Evolutionary conservation across 73 alveolate genomes (phyloP), one percentile per base, ranked within the genome.

Genomic region (Durusdinium trenchii): DNA sequence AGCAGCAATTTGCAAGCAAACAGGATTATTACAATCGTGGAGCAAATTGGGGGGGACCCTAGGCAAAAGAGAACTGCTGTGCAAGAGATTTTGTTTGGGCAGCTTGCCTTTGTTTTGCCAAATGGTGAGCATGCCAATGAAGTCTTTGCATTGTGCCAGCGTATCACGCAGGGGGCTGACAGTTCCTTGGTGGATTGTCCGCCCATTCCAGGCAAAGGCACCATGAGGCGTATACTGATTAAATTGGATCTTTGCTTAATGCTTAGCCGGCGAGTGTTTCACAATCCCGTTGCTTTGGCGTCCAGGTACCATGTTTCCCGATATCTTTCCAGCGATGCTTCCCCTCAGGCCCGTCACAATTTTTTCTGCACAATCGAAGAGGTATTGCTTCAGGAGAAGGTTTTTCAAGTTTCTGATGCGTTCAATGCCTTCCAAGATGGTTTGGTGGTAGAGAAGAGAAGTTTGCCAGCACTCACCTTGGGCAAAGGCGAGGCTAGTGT

Each of bases 321-420:
- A 10, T 40, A 40, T 40, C 12, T 76, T 52, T 76, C 87, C 52
- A 28, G 30, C 52, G 87, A 76, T 7, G 87, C 87, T 12, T 76
- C 87, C 61, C 87, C 87, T 1, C 61, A 75, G 54, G 87, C 87
- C 52, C n/a, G 43, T 28, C 61, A 76, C n/a, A 45, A 76, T 38
- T 76, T 76, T n/a, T 76, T 76, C 35, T 76, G 61, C 36, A 16
- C 87, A 20, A 20, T 76, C 14, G 87, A 76, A 38, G 87, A 76
- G 60, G 60, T 76, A 20, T 38, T 76, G 87, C 16, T 40, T 1
- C 87, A 76, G 40, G 42, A 38, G 35, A 20, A 57, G 52, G 61
- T 42, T n/a, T n/a, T 76, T 32, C 30, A 23, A n/a, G 36, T 18
- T 28, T 16, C 26, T 57, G 12, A 12, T 6, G 86, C 20, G 32